phyloP scores from a whole-genome alignment of 257 asterid species.

The Cruciata laevipes region DNA sequence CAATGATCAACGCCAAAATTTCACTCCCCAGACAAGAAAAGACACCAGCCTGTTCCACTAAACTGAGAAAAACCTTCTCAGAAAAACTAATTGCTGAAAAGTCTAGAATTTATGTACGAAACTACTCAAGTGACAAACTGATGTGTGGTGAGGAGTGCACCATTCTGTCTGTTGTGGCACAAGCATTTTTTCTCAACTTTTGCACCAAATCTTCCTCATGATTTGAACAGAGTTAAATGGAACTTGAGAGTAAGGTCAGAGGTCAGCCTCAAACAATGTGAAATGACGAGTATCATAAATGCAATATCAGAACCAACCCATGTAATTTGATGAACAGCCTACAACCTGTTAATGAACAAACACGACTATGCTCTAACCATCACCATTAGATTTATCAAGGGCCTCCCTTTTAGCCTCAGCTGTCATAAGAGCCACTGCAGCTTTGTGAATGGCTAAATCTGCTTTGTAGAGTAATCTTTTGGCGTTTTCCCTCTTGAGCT shows the following conservation, averaged over 20 bases:
- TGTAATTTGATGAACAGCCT: constrained; percentile 9
- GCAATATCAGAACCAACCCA: constrained; percentile 8
- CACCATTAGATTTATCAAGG: constrained; percentile 26
- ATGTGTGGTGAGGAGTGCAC: constrained; percentile 20
- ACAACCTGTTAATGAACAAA: constrained; percentile 20
- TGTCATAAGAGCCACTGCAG: constrained; percentile 62
- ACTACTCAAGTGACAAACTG: constrained; percentile 19
- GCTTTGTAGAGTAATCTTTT: constrained; percentile 59
- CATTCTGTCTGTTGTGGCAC: constrained; percentile 31
- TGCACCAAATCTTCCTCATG: constrained; percentile 3
- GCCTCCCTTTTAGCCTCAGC: constrained; percentile 73
- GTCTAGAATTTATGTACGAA: constrained; percentile 31
- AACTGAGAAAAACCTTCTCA: constrained; percentile 29
- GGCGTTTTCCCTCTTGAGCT: constrained; percentile 77
- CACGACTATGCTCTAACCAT: constrained; percentile 25
- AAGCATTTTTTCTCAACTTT: constrained; percentile 19
- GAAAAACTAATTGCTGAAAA: constrained; percentile 14
- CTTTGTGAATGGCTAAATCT: constrained; percentile 76
- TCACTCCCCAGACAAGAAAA: constrained; percentile 20
- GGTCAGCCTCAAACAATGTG: constrained; percentile 14
- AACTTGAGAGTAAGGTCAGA: constrained; percentile 11
- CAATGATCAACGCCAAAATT: constrained; percentile 36
- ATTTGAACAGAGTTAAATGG: neutral
- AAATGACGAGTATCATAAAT: constrained; percentile 7
- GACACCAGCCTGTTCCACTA: constrained; percentile 27